Evolutionary conservation across 2,329 filamentous ascomycete genomes (phyloP).

Genomic region (Paecilomyces dactylethromorphus): DNA sequence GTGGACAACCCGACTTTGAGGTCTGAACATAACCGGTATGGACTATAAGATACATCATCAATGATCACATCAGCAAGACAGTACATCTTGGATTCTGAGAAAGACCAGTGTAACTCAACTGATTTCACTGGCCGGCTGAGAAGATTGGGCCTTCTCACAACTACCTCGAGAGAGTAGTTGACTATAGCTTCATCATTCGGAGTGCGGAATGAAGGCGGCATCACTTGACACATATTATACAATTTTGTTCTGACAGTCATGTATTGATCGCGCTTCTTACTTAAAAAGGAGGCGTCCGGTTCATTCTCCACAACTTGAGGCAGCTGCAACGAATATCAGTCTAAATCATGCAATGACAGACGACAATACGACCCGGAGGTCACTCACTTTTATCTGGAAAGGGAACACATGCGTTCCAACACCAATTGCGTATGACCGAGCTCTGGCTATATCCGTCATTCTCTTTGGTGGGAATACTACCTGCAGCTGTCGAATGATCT

Average conservation of each 20-base stretch:
- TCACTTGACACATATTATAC: neutral
- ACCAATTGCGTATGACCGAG: neutral
- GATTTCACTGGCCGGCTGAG: neutral
- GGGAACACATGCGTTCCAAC: neutral
- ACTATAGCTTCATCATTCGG: neutral
- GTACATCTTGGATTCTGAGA: neutral
- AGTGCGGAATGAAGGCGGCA: neutral
- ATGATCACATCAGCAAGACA: neutral
- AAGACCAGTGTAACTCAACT: neutral
- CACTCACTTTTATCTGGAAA: neutral
- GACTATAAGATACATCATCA: neutral
- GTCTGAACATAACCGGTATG: neutral
- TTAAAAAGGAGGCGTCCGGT: too few species aligned
- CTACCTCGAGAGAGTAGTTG: neutral
- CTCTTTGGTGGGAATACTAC: neutral
- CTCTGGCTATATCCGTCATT: neutral
- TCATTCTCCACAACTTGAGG: neutral
- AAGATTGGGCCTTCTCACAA: neutral
- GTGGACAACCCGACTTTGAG: neutral
- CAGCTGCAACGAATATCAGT: neutral
- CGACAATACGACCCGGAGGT: too few species aligned
- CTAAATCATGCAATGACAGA: neutral
- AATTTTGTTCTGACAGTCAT: neutral
- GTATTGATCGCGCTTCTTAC: neutral
- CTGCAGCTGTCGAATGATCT: neutral